Evolutionary conservation across 2,329 filamentous ascomycete genomes (phyloP).

Genomic region (Westerdykella aurantiaca): DNA sequence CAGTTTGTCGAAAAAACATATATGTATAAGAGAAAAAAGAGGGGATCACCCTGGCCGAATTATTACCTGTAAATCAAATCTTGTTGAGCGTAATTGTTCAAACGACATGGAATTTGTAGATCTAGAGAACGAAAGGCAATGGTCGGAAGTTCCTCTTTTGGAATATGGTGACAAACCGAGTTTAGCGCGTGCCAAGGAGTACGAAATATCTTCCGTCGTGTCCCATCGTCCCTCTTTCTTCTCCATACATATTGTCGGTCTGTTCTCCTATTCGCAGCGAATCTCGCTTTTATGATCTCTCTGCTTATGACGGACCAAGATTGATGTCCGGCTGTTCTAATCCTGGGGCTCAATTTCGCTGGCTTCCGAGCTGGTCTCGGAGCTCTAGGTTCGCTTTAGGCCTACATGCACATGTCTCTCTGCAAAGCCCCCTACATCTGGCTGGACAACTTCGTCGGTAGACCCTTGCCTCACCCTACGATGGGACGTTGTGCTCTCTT

Average conservation of each 20-base stretch:
- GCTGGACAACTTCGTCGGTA: too few relatives aligned
- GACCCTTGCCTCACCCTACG: too few relatives aligned
- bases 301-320: slow-evolving; percentile 33
- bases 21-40: too few relatives aligned
- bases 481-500: too few relatives aligned
- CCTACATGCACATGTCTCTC: slow-evolving; percentile 22
- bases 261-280: slow-evolving; percentile 1
- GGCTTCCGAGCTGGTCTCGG: slow-evolving; percentile 31
- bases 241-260: slow-evolving; percentile 10
- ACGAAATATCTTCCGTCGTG: slow-evolving; percentile 1
- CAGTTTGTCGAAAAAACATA: too few relatives aligned
- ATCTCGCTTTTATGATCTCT: slow-evolving; percentile 18
- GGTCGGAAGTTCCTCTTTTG: neutral
- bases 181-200: slow-evolving; percentile 5
- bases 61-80: too few relatives aligned
- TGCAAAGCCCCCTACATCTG: too few relatives aligned
- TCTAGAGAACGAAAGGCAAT: too few relatives aligned
- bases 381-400: slow-evolving; percentile 39
- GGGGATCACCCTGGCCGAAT: too few relatives aligned
- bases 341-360: slow-evolving; percentile 34
- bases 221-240: slow-evolving; percentile 1
- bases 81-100: too few relatives aligned
- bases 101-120: too few relatives aligned
- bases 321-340: slow-evolving; percentile 36
- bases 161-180: neutral